Conservation (phyloP, 768 basidiomycete genomes). For the Trametes villosa region DNA sequence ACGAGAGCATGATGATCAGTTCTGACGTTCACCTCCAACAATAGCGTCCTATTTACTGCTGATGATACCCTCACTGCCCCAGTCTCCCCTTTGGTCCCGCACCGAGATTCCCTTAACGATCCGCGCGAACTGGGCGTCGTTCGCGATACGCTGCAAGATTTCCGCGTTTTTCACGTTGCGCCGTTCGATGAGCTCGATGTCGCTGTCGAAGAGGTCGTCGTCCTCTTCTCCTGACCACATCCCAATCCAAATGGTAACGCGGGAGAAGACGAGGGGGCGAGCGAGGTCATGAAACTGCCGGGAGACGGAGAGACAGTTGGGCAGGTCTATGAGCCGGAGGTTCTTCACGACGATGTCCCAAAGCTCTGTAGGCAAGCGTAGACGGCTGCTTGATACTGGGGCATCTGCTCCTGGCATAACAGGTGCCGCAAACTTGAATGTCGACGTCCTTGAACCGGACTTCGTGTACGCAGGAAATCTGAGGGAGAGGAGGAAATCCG, state of each 20-base stretch:
- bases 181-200: background rate
- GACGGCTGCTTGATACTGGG: too few relatives aligned
- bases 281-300: background rate
- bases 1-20: background rate
- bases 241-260: background rate
- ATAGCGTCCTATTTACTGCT: background rate
- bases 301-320: background rate
- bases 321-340: background rate
- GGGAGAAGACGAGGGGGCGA: background rate
- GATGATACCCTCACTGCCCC: background rate
- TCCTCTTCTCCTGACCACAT: background rate
- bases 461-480: too few relatives aligned
- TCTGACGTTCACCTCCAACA: background rate
- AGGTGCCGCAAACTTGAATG: too few relatives aligned
- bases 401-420: too few relatives aligned
- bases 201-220: background rate
- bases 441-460: too few relatives aligned
- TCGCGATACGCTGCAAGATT: background rate
- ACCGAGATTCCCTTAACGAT: background rate
- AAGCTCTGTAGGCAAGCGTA: background rate
- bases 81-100: background rate
- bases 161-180: background rate
- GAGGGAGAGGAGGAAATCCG: too few relatives aligned
- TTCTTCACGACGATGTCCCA: background rate
- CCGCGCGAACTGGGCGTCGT: background rate